A percentile compares a stretch with the other conserved stretches of the same genome.
These are phyloP conservation scores for Paramecium bursaria DNA, from an alignment of 73 alveolate genomes.

Conservation along the genomic window DNA sequence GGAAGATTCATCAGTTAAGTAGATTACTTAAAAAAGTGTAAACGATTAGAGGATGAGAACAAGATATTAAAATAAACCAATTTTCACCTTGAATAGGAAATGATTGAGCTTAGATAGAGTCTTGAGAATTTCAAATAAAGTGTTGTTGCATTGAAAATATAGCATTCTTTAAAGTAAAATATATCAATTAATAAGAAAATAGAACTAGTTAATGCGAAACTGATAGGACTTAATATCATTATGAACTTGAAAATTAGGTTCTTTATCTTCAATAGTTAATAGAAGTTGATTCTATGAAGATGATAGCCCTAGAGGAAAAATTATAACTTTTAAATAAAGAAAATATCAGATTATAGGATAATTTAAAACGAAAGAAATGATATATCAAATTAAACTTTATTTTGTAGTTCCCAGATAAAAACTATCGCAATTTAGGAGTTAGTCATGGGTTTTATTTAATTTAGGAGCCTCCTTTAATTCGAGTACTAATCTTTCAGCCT, in stretches of 20 bases:
- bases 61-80: constrained; percentile 7
- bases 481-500: no score
- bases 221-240: not conserved
- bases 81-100: constrained; percentile 18
- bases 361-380: constrained; percentile 14
- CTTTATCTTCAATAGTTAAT: not conserved
- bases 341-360: constrained; percentile 9
- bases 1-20: not conserved
- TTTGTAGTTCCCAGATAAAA: no score
- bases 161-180: no score
- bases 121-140: constrained; percentile 20
- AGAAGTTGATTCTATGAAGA: not conserved
- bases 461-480: no score
- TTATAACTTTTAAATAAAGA: constrained; percentile 31
- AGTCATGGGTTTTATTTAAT: no score
- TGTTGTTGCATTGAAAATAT: not conserved
- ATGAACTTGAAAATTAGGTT: constrained; percentile 25
- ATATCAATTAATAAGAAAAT: no score
- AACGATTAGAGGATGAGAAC: constrained; percentile 19
- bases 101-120: constrained; percentile 28
- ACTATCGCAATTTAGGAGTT: no score
- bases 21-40: constrained; percentile 23
- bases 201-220: no score
- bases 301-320: constrained; percentile 42
- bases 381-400: not conserved